phyloP scores from a whole-genome alignment of 2,329 filamentous ascomycete species.

The Sporothrix phasma region DNA sequence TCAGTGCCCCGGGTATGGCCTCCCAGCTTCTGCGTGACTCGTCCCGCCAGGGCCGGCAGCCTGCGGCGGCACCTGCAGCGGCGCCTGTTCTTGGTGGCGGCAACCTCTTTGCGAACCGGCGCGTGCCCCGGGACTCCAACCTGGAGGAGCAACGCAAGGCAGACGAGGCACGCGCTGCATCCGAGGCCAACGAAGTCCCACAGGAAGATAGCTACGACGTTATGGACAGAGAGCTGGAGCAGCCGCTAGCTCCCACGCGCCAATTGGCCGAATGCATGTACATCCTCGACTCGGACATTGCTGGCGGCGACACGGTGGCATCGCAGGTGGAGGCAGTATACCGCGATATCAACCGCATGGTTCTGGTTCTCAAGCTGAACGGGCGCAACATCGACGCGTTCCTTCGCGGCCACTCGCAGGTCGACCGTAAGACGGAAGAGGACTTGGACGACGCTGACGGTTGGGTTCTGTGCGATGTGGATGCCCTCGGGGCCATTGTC shows the following conservation, averaged over 20 bases:
- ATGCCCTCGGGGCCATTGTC: slow-evolving; percentile 55
- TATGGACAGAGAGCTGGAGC: slow-evolving; percentile 47
- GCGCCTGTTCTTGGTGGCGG: not conserved
- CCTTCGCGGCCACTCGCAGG: slow-evolving; percentile 56
- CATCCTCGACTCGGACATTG: slow-evolving; percentile 36
- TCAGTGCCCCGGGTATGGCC: slow-evolving; percentile 50
- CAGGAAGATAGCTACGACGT: slow-evolving; percentile 63
- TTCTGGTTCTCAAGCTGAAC: slow-evolving; percentile 85
- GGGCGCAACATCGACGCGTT: slow-evolving; percentile 55
- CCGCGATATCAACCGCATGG: slow-evolving; percentile 84
- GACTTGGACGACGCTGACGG: slow-evolving; percentile 60
- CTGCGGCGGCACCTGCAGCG: slow-evolving; percentile 24
- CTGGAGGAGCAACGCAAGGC: slow-evolving; percentile 41
- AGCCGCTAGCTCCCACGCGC: slow-evolving; percentile 51
- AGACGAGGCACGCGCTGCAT: slow-evolving; percentile 44
- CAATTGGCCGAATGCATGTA: slow-evolving; percentile 56
- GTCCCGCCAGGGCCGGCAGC: slow-evolving; percentile 24
- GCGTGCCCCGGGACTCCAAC: slow-evolving; percentile 39
- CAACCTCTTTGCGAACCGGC: slow-evolving; percentile 23
- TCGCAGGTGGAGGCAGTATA: slow-evolving; percentile 59
- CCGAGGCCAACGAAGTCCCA: slow-evolving; percentile 49
- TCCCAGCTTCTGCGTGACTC: slow-evolving; percentile 39
- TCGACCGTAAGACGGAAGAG: slow-evolving; percentile 41
- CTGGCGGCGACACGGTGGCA: slow-evolving; percentile 47
- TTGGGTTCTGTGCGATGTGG: slow-evolving; percentile 69